phyloP scores from a whole-genome alignment of 1,284 basidiomycete species.

The Anthracocystis setariae region DNA sequence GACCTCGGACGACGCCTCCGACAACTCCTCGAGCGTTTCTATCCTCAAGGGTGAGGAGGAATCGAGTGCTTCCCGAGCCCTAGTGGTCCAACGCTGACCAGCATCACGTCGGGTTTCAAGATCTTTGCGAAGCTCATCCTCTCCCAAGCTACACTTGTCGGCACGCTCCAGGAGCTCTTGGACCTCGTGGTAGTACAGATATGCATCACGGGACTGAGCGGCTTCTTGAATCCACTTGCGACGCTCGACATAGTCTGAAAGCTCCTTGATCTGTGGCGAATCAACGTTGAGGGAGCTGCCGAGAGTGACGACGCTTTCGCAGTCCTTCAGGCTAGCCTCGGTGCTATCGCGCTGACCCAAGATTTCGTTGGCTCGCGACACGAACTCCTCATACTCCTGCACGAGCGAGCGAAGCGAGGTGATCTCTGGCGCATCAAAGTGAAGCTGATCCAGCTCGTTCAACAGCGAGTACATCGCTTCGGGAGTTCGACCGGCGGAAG shows the following conservation, averaged over 20 bases:
- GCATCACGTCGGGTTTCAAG: slow-evolving; percentile 37
- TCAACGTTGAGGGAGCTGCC: slow-evolving; percentile 80
- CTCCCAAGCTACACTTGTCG: slow-evolving; percentile 74
- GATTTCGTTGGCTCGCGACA: slow-evolving; percentile 71
- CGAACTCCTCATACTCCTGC: slow-evolving; percentile 76
- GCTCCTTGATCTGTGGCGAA: slow-evolving; percentile 77
- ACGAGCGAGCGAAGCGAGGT: slow-evolving; percentile 73
- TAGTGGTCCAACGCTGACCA: slow-evolving; percentile 50
- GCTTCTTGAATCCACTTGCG: slow-evolving; percentile 74
- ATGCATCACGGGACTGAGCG: slow-evolving; percentile 69
- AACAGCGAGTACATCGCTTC: slow-evolving; percentile 71
- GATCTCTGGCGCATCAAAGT: slow-evolving; percentile 83
- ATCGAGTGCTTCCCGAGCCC: slow-evolving; percentile 21
- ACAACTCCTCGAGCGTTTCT: slow-evolving; percentile 39
- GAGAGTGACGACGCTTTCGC: slow-evolving; percentile 76
- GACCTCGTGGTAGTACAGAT: slow-evolving; percentile 57
- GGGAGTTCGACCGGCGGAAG: slow-evolving; percentile 38
- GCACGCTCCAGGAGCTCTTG: slow-evolving; percentile 79
- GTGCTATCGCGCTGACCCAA: slow-evolving; percentile 21
- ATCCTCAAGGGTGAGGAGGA: slow-evolving; percentile 16
- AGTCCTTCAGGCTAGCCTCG: slow-evolving; percentile 71
- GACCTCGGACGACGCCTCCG: slow-evolving; percentile 37
- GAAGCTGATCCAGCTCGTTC: slow-evolving; percentile 77
- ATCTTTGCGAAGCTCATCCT: slow-evolving; percentile 47
- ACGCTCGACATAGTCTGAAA: slow-evolving; percentile 80